A percentile compares a stretch with the other conserved stretches of the same genome.
These are phyloP conservation scores for Nadsonia fulvescens DNA, from an alignment of 805 yeast species.

Conservation along the genomic window DNA sequence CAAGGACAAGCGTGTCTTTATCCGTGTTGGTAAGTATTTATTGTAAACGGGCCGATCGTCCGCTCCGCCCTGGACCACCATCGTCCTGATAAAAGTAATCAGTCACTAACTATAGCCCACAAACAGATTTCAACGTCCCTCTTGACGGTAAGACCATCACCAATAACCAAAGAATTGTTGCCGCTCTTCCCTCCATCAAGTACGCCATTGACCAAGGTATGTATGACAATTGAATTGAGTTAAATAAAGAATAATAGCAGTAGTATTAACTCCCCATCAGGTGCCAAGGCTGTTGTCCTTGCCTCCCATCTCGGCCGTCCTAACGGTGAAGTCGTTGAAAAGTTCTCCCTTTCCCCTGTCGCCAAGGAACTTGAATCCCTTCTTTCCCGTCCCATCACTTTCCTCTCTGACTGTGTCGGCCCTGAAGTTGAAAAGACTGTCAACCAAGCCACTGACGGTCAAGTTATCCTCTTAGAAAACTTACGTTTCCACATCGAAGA, in stretches of 20 bases:
- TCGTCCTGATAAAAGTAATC: no score
- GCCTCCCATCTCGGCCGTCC: slow-evolving; percentile 99
- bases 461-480: slow-evolving; percentile 85
- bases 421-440: slow-evolving; percentile 70
- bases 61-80: no score
- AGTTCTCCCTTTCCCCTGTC: slow-evolving; percentile 87
- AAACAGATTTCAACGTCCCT: slow-evolving; percentile 29
- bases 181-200: slow-evolving; percentile 96
- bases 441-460: slow-evolving; percentile 55
- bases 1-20: slow-evolving; percentile 86
- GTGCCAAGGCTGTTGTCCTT: slow-evolving; percentile 78
- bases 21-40: slow-evolving; percentile 66
- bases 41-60: no score
- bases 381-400: slow-evolving; percentile 55
- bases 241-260: no score
- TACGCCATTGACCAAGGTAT: slow-evolving; percentile 64
- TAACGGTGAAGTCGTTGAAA: slow-evolving; percentile 74
- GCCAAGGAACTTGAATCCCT: slow-evolving; percentile 73
- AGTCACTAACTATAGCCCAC: no score
- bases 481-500: slow-evolving; percentile 96
- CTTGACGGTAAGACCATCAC: slow-evolving; percentile 93
- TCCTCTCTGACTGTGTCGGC: slow-evolving; percentile 88
- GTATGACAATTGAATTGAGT: slow-evolving; percentile 1
- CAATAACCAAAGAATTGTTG: slow-evolving; percentile 98
- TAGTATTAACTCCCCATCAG: slow-evolving; percentile 14